These are phyloP conservation scores for Climacium dendroides DNA, from an alignment of 225 moss, liverwort and hornwort genomes.

Conservation along the genomic window DNA sequence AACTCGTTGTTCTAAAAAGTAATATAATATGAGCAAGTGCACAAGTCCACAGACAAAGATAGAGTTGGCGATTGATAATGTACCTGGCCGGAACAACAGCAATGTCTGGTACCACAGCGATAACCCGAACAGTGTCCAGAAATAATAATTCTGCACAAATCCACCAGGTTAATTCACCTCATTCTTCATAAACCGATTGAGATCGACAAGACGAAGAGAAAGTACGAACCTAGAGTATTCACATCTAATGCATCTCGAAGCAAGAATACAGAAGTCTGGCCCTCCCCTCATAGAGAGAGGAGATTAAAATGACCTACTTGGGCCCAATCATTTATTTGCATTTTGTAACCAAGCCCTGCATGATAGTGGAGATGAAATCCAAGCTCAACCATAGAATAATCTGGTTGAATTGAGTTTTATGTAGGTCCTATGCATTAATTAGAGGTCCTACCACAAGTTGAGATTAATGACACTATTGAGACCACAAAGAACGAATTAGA, in stretches of 20 bases:
- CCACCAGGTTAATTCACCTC: neutral
- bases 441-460: neutral
- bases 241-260: neutral
- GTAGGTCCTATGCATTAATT: neutral
- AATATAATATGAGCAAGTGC: neutral
- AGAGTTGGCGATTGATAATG: neutral
- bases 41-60: neutral
- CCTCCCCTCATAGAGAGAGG: neutral
- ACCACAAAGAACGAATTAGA: neutral
- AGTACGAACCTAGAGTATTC: neutral
- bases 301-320: neutral
- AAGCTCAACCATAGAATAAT: too few relatives aligned
- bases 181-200: neutral
- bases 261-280: neutral
- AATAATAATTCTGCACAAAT: conserved; percentile 36
- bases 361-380: neutral
- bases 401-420: neutral
- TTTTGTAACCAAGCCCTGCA: neutral
- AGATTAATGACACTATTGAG: neutral
- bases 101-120: conserved; percentile 33
- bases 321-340: neutral
- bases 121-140: conserved; percentile 42
- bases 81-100: conserved; percentile 42
- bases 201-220: neutral
- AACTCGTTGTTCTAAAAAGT: neutral